Percentiles rank a stretch among this genome's conserved stretches.
Evolutionary conservation across 108 stramenopile genomes (phyloP).

Genomic region (Skeletonema potamos): DNA sequence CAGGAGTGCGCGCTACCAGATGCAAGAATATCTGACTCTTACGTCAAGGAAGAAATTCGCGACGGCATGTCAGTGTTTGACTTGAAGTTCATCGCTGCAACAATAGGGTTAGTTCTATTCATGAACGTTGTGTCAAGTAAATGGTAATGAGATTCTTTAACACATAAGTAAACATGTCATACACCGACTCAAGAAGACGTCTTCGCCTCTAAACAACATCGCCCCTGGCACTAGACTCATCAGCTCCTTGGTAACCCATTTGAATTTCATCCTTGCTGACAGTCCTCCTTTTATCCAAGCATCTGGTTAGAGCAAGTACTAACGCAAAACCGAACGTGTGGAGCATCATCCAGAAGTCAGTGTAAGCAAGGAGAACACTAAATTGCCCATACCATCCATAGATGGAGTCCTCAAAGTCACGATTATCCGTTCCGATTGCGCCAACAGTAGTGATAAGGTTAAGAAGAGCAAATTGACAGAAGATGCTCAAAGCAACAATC

Average conservation of each 20-base stretch:
- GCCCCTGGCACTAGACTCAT: not conserved
- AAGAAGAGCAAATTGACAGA: conserved; percentile 48
- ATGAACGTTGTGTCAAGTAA: conserved; percentile 6
- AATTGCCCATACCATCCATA: conserved; percentile 66
- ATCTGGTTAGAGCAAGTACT: not conserved
- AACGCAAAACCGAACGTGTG: not conserved
- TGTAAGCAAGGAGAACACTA: conserved; percentile 56
- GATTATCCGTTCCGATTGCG: conserved; percentile 48
- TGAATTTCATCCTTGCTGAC: not conserved
- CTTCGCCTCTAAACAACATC: not conserved
- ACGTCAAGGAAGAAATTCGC: not conserved
- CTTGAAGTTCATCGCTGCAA: not conserved
- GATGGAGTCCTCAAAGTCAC: conserved; percentile 44
- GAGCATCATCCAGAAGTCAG: conserved; percentile 52
- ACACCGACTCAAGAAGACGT: not conserved
- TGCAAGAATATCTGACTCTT: not conserved
- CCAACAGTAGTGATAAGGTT: conserved; percentile 52
- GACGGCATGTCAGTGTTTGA: conserved; percentile 17
- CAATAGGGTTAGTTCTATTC: conserved; percentile 10
- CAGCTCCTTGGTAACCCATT: not conserved
- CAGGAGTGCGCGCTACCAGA: not conserved
- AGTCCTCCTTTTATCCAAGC: not conserved
- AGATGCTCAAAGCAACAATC: conserved; percentile 42
- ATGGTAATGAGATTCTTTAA: not conserved
- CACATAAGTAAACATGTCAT: not conserved